phyloP scores from a whole-genome alignment of 192 early-diverging fungal genomes.

The Kappamyces sp. region DNA sequence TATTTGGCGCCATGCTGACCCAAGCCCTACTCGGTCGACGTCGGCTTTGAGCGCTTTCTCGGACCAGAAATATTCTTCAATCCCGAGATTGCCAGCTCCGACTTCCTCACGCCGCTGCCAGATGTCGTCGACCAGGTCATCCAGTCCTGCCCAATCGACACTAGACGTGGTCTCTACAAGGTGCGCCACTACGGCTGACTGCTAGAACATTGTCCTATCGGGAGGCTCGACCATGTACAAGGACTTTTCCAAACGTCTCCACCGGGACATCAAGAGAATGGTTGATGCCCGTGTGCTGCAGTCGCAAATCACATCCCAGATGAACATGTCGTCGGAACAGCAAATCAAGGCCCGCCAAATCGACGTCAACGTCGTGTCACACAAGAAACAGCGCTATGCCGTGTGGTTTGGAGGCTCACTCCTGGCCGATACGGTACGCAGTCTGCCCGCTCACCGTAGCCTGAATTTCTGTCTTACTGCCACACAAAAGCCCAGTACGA shows the following conservation, averaged over 20 bases:
- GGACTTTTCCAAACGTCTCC: constrained; percentile 88
- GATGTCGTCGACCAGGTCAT: constrained; percentile 95
- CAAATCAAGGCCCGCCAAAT: constrained; percentile 71
- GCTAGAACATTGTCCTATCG: constrained; percentile 94
- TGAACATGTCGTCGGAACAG: constrained; percentile 19
- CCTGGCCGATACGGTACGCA: constrained; percentile 78
- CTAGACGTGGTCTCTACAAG: constrained; percentile 92
- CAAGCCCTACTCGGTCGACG: constrained; percentile 86
- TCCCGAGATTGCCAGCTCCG: constrained; percentile 94
- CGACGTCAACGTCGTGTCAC: constrained; percentile 95
- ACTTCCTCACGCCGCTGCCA: constrained; percentile 93
- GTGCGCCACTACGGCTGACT: constrained; percentile 29
- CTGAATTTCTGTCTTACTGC: constrained; percentile 85
- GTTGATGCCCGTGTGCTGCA: constrained; percentile 52
- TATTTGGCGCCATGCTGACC: constrained; percentile 25
- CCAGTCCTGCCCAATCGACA: constrained; percentile 95
- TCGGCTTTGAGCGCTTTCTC: constrained; percentile 97
- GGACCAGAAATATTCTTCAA: constrained; percentile 99
- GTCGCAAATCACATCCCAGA: constrained; percentile 25
- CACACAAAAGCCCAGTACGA: constrained; percentile 98
- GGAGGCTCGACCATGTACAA: constrained; percentile 99
- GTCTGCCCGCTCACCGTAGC: constrained; percentile 35
- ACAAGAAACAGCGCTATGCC: constrained; percentile 98
- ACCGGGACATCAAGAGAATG: constrained; percentile 91
- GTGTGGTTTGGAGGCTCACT: constrained; percentile 98